These are phyloP conservation scores for Gautieria morchelliformis DNA, from an alignment of 768 basidiomycete genomes.

Conservation along the genomic window DNA sequence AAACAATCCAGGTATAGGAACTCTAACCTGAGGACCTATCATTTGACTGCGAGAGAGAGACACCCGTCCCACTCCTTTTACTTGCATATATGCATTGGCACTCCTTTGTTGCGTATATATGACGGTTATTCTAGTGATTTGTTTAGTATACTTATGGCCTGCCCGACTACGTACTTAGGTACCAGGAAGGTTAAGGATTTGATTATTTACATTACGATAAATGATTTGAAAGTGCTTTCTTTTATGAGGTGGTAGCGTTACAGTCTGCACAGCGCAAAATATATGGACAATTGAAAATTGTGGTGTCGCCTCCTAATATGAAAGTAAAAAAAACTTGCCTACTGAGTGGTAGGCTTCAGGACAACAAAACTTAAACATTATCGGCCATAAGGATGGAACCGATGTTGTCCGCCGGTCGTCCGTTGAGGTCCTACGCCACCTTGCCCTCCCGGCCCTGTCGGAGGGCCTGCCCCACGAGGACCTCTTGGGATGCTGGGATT, in stretches of 20 bases:
- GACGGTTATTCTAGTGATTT: background rate
- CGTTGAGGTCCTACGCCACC: slow-evolving; percentile 68
- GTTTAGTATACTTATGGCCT: too few relatives aligned
- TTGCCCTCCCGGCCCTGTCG: slow-evolving; percentile 39
- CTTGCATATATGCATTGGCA: background rate
- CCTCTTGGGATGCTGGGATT: slow-evolving; percentile 43
- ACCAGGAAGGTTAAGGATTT: too few relatives aligned
- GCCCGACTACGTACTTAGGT: too few relatives aligned
- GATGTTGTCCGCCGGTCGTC: slow-evolving; percentile 61
- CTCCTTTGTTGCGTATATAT: background rate
- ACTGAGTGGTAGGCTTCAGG: too few relatives aligned
- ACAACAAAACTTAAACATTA: slow-evolving; percentile 19
- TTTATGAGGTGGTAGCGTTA: background rate
- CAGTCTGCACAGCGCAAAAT: background rate
- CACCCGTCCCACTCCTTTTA: background rate
- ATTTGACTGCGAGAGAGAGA: background rate
- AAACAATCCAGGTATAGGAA: background rate
- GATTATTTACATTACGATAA: too few relatives aligned
- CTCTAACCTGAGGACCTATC: background rate
- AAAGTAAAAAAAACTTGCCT: background rate
- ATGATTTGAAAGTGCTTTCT: background rate
- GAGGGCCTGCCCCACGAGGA: slow-evolving; percentile 41
- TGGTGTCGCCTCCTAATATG: background rate
- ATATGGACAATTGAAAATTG: background rate
- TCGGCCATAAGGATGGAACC: slow-evolving; percentile 79